Evolutionary conservation across 2,329 filamentous ascomycete species (phyloP), one percentile per base, ranked within the genome.

Genomic region (Penicillium nordicum): DNA sequence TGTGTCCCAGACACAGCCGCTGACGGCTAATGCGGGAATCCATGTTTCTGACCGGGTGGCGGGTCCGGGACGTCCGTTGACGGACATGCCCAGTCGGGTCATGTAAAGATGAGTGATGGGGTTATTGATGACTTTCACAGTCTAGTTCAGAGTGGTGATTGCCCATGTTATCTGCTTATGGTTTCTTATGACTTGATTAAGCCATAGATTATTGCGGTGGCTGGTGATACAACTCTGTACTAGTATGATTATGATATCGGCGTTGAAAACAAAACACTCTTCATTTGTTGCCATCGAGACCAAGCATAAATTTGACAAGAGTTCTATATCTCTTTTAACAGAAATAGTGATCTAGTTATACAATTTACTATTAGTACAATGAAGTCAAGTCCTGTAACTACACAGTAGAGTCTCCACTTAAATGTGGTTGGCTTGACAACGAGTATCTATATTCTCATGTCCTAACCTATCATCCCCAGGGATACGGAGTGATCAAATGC

Each of bases 1-100:
- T 63, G 65, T 62, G 14, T 61, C 68, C 3, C 67, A 66, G 43
- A 58, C 53, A 2, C 62, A 61, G 29, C 37, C 57, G 34, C 47
- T 57, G 18, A 32, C 62, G 16, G 38, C 49, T 45, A 51, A 29
- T 7, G 46, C 40, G n/a, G 53, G 37, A n/a, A 29, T 60, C 3
- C 49, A 62, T 43, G 11, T n/a, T 34, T 21, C 58, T 10, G 53
- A 52, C 2, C 8, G 16, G 9, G 46, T 38, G 41, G 36, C 53
- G 38, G 61, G 52, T 8, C 55, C 51, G 5, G 64, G 61, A 6
- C 63, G 63, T 38, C 50, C 52, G 25, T 53, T 67, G 53, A 65
- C 63, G 16, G 65, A 66, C 46, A 37, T 56, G 21, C 59, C 60
- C 8, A 43, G 52, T 30, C 61, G 60, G 21, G 56, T 63, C 47